Conservation (phyloP, 2,329 filamentous ascomycete species). For the Fusarium begoniae region DNA sequence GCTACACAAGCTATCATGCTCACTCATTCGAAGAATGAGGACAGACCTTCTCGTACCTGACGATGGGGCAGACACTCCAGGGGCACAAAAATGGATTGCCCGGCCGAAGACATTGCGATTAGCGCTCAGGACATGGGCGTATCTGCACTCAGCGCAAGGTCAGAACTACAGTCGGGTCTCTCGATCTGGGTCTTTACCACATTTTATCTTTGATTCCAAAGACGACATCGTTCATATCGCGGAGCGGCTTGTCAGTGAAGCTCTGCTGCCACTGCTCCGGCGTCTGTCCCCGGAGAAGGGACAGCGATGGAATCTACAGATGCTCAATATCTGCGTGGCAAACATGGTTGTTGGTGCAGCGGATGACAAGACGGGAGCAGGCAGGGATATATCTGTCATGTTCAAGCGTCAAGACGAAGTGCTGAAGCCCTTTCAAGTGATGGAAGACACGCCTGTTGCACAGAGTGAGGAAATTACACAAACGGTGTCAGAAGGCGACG, state of each 20-base stretch:
- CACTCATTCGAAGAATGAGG: constrained; percentile 81
- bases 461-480: constrained; percentile 41
- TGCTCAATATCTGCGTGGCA: constrained; percentile 87
- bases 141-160: constrained; percentile 53
- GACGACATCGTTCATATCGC: constrained; percentile 68
- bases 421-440: constrained; percentile 71
- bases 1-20: constrained; percentile 72
- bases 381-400: constrained; percentile 84
- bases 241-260: constrained; percentile 74
- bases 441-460: constrained; percentile 46
- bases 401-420: constrained; percentile 78
- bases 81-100: constrained; percentile 72
- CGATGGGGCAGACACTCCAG: constrained; percentile 45
- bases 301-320: constrained; percentile 78
- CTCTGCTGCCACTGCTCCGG: constrained; percentile 76
- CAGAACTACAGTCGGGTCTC: constrained; percentile 76
- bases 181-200: constrained; percentile 77
- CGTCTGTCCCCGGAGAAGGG: constrained; percentile 74
- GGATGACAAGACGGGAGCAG: constrained; percentile 62
- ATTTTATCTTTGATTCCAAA: constrained; percentile 74
- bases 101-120: constrained; percentile 84
- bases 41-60: constrained; percentile 73
- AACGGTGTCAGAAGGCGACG: constrained; percentile 28
- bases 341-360: constrained; percentile 76
- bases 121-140: constrained; percentile 71